Base-by-base conservation (phyloP, 352 stramenopile genomes). In the Phytophthora aleatoria region DNA sequence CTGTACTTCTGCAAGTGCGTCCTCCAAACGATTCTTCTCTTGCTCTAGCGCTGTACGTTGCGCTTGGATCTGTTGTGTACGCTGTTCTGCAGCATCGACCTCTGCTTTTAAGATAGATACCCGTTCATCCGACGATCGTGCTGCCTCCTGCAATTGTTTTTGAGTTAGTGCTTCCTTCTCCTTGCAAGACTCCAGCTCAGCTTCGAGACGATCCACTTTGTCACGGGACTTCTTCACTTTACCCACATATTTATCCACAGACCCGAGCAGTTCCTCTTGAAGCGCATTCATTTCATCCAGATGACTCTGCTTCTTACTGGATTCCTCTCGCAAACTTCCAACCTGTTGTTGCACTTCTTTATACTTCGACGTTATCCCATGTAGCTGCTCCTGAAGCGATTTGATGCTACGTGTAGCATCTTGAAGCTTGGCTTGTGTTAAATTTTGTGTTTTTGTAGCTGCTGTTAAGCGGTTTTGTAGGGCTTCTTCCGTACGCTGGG, bases 231-330 rank as follows among this genome's bases (percentile, higher is more conserved):
- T 64, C 39, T 83, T 78, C 3, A 61, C 48, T 9, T 66, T 69
- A 1, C 38, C 33, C 16, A 79, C 63, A 44, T 85, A 74, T 33
- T 81, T 73, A 20, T 90, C 79, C 10, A 92, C 74, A 0, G 77
- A 85, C 6, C 68, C 43, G 4, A 94, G 73, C 2, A 94, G 15
- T 28, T 89, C 82, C 35, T 94, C 85, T 48, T 94, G 85, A 1
- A 94, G 65, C 0, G 62, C 56, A 36, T 90, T 87, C 11, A 91
- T 60, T 48, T 91, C 85, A 5, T 90, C 70, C 2, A 91, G 59
- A 53, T 86, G 77, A 2, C 49, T 35, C 26, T 77, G 63, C 5
- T 70, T 70, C 9, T 64, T 67, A 9, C 55, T 11, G 9, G 41
- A 59, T 1, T 83, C 67, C 1, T 61, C 50, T 30, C 67, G 15